Conservation (phyloP, 306 rosid species). For the Oxytropis ochrocephala region DNA sequence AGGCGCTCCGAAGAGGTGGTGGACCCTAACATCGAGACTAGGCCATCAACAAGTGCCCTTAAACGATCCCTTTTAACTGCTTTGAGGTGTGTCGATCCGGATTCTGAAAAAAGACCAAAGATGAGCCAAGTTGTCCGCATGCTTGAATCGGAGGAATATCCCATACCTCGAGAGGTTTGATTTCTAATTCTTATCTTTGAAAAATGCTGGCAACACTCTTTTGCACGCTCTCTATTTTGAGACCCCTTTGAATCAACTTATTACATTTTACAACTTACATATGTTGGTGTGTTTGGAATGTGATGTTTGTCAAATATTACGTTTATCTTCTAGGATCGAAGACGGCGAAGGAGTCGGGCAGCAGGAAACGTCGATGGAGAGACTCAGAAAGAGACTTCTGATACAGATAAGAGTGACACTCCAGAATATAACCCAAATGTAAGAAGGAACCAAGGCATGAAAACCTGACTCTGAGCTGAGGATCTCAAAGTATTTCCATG, state of each 20-base stretch:
- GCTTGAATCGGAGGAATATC: constrained; percentile 86
- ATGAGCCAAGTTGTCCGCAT: constrained; percentile 86
- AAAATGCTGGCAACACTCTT: too few species aligned
- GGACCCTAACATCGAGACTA: constrained; percentile 68
- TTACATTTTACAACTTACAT: neutral
- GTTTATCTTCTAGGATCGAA: constrained; percentile 46
- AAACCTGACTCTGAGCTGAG: too few species aligned
- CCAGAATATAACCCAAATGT: constrained; percentile 28
- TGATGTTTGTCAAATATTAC: constrained; percentile 2
- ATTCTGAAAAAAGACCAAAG: constrained; percentile 67
- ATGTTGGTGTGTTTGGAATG: neutral
- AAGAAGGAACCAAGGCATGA: constrained; percentile 30
- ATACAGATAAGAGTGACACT: constrained; percentile 46
- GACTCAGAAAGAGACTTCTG: constrained; percentile 41
- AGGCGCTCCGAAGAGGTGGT: constrained; percentile 79
- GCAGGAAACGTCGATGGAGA: constrained; percentile 38
- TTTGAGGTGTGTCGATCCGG: constrained; percentile 84
- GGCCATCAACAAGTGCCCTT: constrained; percentile 73
- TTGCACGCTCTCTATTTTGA: neutral
- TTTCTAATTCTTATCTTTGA: constrained; percentile 16
- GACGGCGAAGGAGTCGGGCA: constrained; percentile 46
- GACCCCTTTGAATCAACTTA: neutral
- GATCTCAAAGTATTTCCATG: constrained; percentile 9
- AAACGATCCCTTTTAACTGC: constrained; percentile 77
- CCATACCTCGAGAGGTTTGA: constrained; percentile 72